These are phyloP conservation scores for Euptelea pleiosperma DNA, from an alignment of 164 flowering plant genomes.

Conservation along the genomic window DNA sequence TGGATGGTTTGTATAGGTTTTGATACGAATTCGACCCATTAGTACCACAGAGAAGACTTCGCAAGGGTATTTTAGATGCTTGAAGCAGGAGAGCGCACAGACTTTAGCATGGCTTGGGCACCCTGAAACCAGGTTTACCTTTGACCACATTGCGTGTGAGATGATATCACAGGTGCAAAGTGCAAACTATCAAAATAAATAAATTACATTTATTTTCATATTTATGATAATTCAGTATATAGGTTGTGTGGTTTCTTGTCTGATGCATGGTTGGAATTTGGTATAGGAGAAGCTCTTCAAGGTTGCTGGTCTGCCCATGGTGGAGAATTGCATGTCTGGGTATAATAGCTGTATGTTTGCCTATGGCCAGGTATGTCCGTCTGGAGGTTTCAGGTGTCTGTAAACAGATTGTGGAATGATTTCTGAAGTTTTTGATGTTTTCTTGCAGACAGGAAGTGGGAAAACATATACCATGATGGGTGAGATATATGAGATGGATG, in stretches of 20 bases:
- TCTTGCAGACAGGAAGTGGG: constrained; percentile 93
- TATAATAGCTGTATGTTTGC: constrained; percentile 97
- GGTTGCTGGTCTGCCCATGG: constrained; percentile 86
- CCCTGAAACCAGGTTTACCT: constrained; percentile 86
- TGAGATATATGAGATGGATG: constrained; percentile 54
- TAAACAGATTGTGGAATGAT: background rate
- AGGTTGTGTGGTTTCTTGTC: background rate
- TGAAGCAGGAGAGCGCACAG: constrained; percentile 75
- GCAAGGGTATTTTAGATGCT: constrained; percentile 58
- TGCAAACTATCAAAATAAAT: background rate
- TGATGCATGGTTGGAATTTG: background rate
- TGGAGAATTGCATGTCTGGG: constrained; percentile 96
- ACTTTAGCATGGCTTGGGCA: constrained; percentile 83
- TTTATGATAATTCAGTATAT: too few species aligned
- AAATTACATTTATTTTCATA: too few species aligned
- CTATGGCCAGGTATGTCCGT: constrained; percentile 75
- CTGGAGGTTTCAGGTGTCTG: background rate
- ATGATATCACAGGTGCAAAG: constrained; percentile 68
- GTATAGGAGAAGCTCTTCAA: constrained; percentile 73
- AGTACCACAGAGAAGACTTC: constrained; percentile 48
- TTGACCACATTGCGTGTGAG: constrained; percentile 84
- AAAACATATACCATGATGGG: constrained; percentile 98
- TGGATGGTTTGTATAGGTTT: constrained; percentile 38
- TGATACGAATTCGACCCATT: constrained; percentile 74
- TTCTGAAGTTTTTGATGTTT: constrained; percentile 10